phyloP scores from a whole-genome alignment of 208 protist genomes.

The Borovskyia barvae region DNA sequence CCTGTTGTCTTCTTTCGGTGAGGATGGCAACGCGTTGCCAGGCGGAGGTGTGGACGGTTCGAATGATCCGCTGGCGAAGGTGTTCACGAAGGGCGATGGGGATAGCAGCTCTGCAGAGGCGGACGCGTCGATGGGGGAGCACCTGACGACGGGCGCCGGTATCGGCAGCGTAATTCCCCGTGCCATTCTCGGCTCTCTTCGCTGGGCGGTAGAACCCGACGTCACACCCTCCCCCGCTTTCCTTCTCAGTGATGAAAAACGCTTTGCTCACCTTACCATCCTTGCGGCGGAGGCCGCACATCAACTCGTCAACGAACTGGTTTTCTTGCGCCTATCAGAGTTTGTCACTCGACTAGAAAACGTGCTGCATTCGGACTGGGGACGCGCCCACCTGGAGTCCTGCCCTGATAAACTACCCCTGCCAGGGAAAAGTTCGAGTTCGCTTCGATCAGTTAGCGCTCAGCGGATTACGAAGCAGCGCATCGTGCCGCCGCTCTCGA shows the following conservation, averaged over 20 bases:
- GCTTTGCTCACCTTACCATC: slow-evolving; percentile 23
- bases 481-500: slow-evolving; percentile 12
- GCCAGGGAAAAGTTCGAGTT: no score
- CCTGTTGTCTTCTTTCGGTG: no score
- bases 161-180: slow-evolving; percentile 41
- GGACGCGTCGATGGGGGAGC: no score
- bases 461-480: background rate
- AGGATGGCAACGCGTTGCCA: slow-evolving; percentile 1
- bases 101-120: no score
- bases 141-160: background rate
- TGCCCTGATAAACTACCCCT: no score
- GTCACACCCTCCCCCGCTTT: slow-evolving; percentile 24
- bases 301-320: slow-evolving; percentile 49
- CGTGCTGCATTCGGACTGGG: slow-evolving; percentile 31
- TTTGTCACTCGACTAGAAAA: slow-evolving; percentile 59
- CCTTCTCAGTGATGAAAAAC: background rate
- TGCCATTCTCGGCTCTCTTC: slow-evolving; percentile 65
- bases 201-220: slow-evolving; percentile 60
- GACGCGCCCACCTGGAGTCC: no score
- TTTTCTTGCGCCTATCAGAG: slow-evolving; percentile 49
- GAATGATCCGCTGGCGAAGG: no score
- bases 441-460: background rate
- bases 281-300: slow-evolving; percentile 51
- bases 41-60: background rate
- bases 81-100: no score